Evolutionary conservation across 2,329 filamentous ascomycete genomes (phyloP), one percentile per base, ranked within the genome.

Genomic region (Venturia aucupariae): DNA sequence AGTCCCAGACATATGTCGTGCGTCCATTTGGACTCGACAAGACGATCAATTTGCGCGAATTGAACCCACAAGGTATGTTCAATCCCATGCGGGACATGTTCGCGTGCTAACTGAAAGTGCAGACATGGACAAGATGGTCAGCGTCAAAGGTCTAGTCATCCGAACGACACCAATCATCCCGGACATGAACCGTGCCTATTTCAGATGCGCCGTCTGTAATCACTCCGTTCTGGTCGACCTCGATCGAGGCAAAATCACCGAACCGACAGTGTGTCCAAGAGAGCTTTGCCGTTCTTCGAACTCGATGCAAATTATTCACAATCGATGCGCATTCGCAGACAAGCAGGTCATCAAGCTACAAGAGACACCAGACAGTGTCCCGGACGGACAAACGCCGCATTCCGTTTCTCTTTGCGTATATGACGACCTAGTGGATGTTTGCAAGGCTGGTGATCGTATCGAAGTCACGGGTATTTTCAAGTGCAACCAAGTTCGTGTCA

Each of bases 261-360:
- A 99, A 75, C 94, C 94, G 1, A 97, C 91, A 0, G 84, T 88
- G 70, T 99, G 94, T 73, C 91, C 92, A 27, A 88, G 94, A 64
- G 81, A 84, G 30, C 85, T 89, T 64, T 99, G 94, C 78, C 82
- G 85, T 61, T 87, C 89, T 64, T 89, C 88, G 73, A 97, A 99
- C 77, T 96, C 93, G 1, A 97, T 99, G 93, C 90, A 97, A 73
- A 95, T 99, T 69, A 84, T 97, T 24, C 94, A 99, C 80, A 99
- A 99, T 76, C 88, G 94, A 66, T 97, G 92, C 69, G 84, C 85
- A 10, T 99, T 99, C 72, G 89, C 92, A 64, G 94, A 99, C 75
- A 99, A 99, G 80, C 94, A 99, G 75, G 91, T 99, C 66, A 96
- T 99, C 78, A 99, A 99, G 76, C 82, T 99, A 48, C 94, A 99